A percentile compares a stretch with the other conserved stretches of the same genome.
phyloP scores from a whole-genome alignment of 1,284 basidiomycete species.

The Schizopora paradoxa region DNA sequence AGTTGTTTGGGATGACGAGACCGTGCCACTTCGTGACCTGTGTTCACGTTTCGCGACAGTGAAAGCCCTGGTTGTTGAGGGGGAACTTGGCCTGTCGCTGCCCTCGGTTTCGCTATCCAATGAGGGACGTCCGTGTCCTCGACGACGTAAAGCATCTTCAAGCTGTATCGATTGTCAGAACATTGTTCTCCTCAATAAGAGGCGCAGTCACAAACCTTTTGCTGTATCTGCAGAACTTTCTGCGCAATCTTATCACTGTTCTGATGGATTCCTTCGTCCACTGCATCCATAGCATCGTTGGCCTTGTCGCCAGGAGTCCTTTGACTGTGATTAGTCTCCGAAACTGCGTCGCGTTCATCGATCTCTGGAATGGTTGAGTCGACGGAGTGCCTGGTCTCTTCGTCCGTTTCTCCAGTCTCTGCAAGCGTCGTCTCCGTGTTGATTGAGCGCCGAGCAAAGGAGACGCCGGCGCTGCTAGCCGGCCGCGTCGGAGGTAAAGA shows the following conservation, averaged over 20 bases:
- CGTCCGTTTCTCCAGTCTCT: constrained; percentile 32
- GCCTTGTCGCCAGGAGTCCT: constrained; percentile 43
- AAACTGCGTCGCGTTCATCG: constrained; percentile 18
- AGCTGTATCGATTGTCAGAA: constrained; percentile 38
- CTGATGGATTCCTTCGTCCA: constrained; percentile 76
- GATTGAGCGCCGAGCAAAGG: constrained; percentile 36
- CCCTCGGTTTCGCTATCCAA: constrained; percentile 16
- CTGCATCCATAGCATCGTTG: constrained; percentile 74
- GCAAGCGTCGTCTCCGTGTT: constrained; percentile 33
- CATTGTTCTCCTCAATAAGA: background rate
- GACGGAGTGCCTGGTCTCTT: constrained; percentile 33
- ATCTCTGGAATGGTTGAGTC: constrained; percentile 40
- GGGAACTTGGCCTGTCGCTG: constrained; percentile 11
- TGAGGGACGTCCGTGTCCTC: constrained; percentile 11
- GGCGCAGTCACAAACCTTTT: constrained; percentile 48
- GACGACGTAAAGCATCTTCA: constrained; percentile 50
- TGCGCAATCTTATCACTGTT: constrained; percentile 79
- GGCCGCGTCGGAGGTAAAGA: constrained; percentile 35
- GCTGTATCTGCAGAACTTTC: constrained; percentile 78
- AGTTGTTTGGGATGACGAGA: constrained; percentile 23
- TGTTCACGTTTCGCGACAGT: constrained; percentile 1
- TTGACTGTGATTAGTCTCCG: constrained; percentile 25
- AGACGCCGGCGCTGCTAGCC: constrained; percentile 38
- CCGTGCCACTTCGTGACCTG: constrained; percentile 19
- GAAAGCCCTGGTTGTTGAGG: constrained; percentile 1